A percentile compares a stretch with the other conserved stretches of the same genome.
phyloP scores from a whole-genome alignment of 768 basidiomycete genomes.

The Pleurotus giganteus region DNA sequence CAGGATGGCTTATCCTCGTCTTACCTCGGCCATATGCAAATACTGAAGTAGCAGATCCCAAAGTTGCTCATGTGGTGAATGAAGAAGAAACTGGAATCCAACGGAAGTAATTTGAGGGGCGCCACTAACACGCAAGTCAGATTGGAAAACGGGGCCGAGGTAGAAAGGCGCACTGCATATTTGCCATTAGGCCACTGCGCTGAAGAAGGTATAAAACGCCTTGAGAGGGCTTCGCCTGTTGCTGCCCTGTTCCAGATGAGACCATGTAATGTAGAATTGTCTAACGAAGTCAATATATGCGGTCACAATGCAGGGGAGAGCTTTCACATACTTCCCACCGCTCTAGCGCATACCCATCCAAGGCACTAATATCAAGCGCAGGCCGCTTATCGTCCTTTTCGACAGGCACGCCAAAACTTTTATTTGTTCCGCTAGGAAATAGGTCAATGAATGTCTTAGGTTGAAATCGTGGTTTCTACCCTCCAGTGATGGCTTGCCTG shows the following conservation, averaged over 20 bases:
- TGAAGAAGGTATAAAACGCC: constrained; percentile 83
- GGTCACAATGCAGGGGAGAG: not conserved
- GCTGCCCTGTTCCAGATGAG: constrained; percentile 80
- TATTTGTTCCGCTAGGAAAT: constrained; percentile 59
- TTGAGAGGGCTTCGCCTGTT: constrained; percentile 71
- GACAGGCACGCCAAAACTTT: constrained; percentile 83
- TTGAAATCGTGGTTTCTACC: constrained; percentile 43
- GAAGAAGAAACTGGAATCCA: constrained; percentile 95
- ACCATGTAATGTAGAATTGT: constrained; percentile 99
- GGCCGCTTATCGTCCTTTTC: constrained; percentile 61
- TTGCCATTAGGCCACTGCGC: constrained; percentile 84
- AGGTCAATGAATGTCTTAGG: not conserved
- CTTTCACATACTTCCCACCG: constrained; percentile 77
- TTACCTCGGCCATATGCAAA: constrained; percentile 79
- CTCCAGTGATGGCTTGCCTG: constrained; percentile 83
- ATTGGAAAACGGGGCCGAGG: not conserved
- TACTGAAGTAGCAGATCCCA: constrained; percentile 96
- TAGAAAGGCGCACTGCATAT: constrained; percentile 55
- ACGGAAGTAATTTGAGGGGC: constrained; percentile 83
- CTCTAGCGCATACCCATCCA: constrained; percentile 82
- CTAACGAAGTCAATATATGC: constrained; percentile 35
- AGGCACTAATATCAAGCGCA: constrained; percentile 49
- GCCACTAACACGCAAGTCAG: constrained; percentile 36
- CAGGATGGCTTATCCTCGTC: constrained; percentile 14
- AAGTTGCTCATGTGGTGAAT: constrained; percentile 90